Evolutionary conservation across 306 rosid genomes (phyloP).

Genomic region (Astragalus glycyphyllos): DNA sequence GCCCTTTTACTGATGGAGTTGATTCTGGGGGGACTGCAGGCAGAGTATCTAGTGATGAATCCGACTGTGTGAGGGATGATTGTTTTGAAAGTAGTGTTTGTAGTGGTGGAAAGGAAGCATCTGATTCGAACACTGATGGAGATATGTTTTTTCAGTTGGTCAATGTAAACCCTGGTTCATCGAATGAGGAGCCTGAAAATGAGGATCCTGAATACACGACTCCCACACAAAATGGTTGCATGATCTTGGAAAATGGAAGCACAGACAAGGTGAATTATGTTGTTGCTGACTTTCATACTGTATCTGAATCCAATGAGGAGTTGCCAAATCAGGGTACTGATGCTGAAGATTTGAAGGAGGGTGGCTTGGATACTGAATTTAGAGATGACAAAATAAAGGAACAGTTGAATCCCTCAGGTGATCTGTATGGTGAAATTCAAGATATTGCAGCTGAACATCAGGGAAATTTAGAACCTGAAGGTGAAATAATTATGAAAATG

Average conservation of each 20-base stretch:
- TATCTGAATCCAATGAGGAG: constrained; percentile 48
- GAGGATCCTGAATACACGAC: constrained; percentile 46
- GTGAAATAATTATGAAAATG: constrained; percentile 36
- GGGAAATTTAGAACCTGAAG: constrained; percentile 38
- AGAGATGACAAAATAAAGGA: constrained; percentile 40
- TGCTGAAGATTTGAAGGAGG: constrained; percentile 44
- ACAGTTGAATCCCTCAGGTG: constrained; percentile 40
- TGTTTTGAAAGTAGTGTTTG: constrained; percentile 35
- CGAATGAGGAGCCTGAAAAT: constrained; percentile 45
- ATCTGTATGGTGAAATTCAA: constrained; percentile 39
- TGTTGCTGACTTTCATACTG: constrained; percentile 44
- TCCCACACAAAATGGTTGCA: constrained; percentile 43
- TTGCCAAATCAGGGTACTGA: constrained; percentile 40
- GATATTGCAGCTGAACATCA: constrained; percentile 43
- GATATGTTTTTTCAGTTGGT: constrained; percentile 34
- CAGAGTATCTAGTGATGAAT: constrained; percentile 9
- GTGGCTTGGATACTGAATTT: constrained; percentile 39
- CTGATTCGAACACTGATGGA: constrained; percentile 44
- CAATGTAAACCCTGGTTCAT: constrained; percentile 39
- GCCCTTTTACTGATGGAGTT: constrained; percentile 39
- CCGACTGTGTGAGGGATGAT: neutral
- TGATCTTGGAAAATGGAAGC: constrained; percentile 43
- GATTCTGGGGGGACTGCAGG: constrained; percentile 46
- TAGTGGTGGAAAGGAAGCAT: constrained; percentile 49
- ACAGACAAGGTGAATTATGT: constrained; percentile 40